Percentiles rank a stretch among this genome's conserved stretches.
phyloP scores from a whole-genome alignment of 2,329 filamentous ascomycete genomes.

The Cercospora citrullina region DNA sequence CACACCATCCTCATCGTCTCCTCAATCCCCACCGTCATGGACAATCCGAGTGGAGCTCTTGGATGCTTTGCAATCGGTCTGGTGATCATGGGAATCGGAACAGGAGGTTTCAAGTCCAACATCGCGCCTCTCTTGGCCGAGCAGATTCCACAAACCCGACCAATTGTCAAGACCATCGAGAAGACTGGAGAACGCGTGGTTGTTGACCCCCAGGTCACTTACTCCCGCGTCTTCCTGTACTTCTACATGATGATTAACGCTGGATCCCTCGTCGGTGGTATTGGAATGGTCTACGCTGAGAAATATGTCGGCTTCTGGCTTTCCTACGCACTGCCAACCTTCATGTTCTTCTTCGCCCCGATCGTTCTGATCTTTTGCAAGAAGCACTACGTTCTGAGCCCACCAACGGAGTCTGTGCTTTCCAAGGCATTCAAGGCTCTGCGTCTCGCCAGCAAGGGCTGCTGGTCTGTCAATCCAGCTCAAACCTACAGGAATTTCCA shows the following conservation, averaged over 20 bases:
- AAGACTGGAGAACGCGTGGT: conserved; percentile 50
- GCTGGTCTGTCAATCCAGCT: conserved; percentile 61
- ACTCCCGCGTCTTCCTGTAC: conserved; percentile 55
- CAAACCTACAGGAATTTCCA: conserved; percentile 60
- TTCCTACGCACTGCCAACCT: conserved; percentile 62
- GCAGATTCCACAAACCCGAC: conserved; percentile 45
- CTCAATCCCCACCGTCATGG: conserved; percentile 63
- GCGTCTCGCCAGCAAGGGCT: conserved; percentile 58
- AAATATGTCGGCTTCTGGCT: conserved; percentile 65
- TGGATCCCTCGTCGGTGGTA: conserved; percentile 61
- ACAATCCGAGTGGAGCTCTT: conserved; percentile 56
- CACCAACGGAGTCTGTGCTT: conserved; percentile 68
- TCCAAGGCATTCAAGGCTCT: conserved; percentile 66
- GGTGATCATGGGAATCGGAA: conserved; percentile 69
- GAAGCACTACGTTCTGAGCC: conserved; percentile 57
- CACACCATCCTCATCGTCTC: conserved; percentile 67
- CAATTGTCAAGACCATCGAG: conserved; percentile 40
- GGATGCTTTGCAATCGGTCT: conserved; percentile 65
- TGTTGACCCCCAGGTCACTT: conserved; percentile 49
- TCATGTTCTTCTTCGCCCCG: conserved; percentile 65
- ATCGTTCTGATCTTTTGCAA: conserved; percentile 51
- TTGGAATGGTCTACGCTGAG: conserved; percentile 69
- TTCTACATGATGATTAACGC: conserved; percentile 75
- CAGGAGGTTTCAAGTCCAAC: conserved; percentile 80
- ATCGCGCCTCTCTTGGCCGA: conserved; percentile 57